A percentile compares a stretch with the other conserved stretches of the same genome.
phyloP scores from a whole-genome alignment of 192 early-diverging fungal species.

The Coemansia sp. region DNA sequence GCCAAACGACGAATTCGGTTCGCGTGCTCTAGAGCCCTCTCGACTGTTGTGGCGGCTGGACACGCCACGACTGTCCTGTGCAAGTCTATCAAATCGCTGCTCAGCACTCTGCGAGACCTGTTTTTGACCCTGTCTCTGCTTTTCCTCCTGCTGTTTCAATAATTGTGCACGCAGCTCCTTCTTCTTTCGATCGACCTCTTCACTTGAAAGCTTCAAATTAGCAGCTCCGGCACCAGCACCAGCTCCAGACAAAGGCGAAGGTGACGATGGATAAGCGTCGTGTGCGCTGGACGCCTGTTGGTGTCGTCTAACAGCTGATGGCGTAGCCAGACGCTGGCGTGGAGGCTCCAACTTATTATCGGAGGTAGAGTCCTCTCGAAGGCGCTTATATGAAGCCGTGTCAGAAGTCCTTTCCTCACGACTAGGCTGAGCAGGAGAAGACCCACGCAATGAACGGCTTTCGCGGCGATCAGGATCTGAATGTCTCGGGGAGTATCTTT shows the following conservation, averaged over 20 bases:
- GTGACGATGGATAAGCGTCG: background rate
- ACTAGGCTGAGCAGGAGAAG: conserved; percentile 24
- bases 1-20: conserved; percentile 4
- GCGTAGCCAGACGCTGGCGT: conserved; percentile 18
- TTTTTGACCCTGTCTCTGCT: conserved; percentile 25
- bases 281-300: background rate
- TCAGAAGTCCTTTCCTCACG: conserved; percentile 14
- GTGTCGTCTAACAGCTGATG: background rate
- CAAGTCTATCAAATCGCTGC: background rate
- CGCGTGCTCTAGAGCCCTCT: conserved; percentile 4
- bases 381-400: conserved; percentile 15
- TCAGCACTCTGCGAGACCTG: background rate
- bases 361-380: conserved; percentile 15
- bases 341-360: conserved; percentile 20
- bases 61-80: conserved; percentile 7
- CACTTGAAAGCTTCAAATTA: conserved; percentile 16
- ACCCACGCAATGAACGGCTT: conserved; percentile 26
- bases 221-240: conserved; percentile 3
- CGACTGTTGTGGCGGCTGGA: conserved; percentile 20
- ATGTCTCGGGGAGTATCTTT: background rate
- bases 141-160: conserved; percentile 46
- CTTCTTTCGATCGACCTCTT: conserved; percentile 36
- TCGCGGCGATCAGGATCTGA: conserved; percentile 27
- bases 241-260: background rate
- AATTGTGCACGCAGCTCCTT: conserved; percentile 51